phyloP scores from a whole-genome alignment of 83 land plant species.

The Picea abies region DNA sequence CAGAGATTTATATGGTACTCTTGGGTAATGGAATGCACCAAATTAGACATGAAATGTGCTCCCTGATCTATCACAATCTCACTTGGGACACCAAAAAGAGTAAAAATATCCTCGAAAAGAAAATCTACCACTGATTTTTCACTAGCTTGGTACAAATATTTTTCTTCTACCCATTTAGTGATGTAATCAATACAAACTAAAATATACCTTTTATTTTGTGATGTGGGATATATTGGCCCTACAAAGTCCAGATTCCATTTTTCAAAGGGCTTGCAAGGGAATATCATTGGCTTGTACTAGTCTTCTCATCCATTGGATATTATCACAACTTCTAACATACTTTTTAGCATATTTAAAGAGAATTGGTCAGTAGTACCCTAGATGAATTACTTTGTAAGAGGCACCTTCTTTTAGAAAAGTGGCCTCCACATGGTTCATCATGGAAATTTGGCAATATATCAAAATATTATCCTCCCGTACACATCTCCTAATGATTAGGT shows the following conservation, averaged over 20 bases:
- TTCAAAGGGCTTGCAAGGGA: not conserved
- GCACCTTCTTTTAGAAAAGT: not conserved
- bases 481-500: no score
- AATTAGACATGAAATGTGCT: not conserved
- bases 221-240: not conserved
- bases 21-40: not conserved
- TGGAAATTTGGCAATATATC: not conserved
- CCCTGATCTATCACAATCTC: not conserved
- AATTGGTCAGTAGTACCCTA: not conserved
- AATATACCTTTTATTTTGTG: not conserved
- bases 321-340: not conserved
- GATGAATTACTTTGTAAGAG: not conserved
- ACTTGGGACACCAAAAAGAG: not conserved
- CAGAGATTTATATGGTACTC: not conserved
- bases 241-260: not conserved
- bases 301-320: not conserved
- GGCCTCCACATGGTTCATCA: not conserved
- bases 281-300: not conserved
- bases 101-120: not conserved
- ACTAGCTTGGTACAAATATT: not conserved
- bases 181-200: not conserved
- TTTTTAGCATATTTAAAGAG: not conserved
- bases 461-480: no score
- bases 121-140: not conserved
- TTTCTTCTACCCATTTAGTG: not conserved